A percentile compares a stretch with the other conserved stretches of the same genome.
These are phyloP conservation scores for Chlorella sp. DNA, from an alignment of 139 green algal genomes.

Conservation along the genomic window DNA sequence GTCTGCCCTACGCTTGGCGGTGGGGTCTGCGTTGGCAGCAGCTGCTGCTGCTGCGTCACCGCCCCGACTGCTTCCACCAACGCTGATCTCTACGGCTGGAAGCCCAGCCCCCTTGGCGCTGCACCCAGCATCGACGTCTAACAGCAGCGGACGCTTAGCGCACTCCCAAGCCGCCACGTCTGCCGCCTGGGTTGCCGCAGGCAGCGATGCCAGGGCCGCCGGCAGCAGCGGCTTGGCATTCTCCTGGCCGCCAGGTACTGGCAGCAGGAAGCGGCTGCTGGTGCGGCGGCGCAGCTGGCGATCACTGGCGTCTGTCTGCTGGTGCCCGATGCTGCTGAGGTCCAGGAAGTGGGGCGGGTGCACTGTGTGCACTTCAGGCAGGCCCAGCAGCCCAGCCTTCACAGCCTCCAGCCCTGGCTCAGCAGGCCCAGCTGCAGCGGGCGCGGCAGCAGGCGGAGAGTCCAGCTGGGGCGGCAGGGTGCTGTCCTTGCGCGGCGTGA, in stretches of 20 bases:
- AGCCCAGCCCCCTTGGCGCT: not conserved
- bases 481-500: not conserved
- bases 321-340: not conserved
- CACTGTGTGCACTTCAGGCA: not conserved
- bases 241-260: not conserved
- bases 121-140: not conserved
- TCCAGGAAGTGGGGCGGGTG: not conserved
- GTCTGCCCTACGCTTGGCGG: not conserved
- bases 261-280: not conserved
- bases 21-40: not conserved
- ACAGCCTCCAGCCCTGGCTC: not conserved
- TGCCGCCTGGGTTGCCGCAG: not conserved
- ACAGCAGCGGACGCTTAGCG: not conserved
- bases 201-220: not conserved
- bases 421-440: not conserved
- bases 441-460: not conserved
- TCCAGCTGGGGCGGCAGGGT: not conserved
- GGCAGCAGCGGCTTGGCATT: not conserved
- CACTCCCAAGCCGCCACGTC: not conserved
- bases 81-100: not conserved
- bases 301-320: not conserved
- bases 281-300: not conserved
- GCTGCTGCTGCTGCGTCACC: not conserved
- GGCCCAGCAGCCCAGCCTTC: not conserved
- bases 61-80: not conserved